Evolutionary conservation across 495 filamentous ascomycete genomes (phyloP).

Genomic region (Hypoxylon crocopeplum): DNA sequence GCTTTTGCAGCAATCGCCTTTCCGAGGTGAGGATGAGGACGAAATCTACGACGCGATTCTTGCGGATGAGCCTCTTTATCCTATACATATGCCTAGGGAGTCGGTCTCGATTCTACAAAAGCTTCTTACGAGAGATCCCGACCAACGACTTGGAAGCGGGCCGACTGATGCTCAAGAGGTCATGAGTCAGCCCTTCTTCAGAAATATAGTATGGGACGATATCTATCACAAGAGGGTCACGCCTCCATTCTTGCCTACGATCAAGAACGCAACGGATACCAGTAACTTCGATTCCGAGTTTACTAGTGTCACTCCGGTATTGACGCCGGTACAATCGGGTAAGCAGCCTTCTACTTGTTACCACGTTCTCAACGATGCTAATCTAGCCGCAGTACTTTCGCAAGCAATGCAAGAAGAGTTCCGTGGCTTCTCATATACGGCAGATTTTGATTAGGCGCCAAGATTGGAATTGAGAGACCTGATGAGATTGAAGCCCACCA

Average conservation of each 20-base stretch:
- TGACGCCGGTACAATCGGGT: slow-evolving; percentile 98
- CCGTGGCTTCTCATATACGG: slow-evolving; percentile 93
- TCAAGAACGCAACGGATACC: slow-evolving; percentile 91
- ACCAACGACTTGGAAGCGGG: slow-evolving; percentile 88
- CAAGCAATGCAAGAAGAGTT: slow-evolving; percentile 99
- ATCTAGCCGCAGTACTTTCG: slow-evolving; percentile 73
- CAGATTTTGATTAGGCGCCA: slow-evolving; percentile 54
- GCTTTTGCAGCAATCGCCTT: slow-evolving; percentile 97
- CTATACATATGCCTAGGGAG: slow-evolving; percentile 98
- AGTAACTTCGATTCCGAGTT: slow-evolving; percentile 99
- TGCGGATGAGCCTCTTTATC: slow-evolving; percentile 96
- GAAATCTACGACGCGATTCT: slow-evolving; percentile 99
- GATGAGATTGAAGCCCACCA: neutral
- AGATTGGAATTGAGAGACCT: neutral
- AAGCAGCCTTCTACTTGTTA: slow-evolving; percentile 37
- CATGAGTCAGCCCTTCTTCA: slow-evolving; percentile 98
- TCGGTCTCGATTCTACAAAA: slow-evolving; percentile 98
- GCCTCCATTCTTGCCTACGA: slow-evolving; percentile 87
- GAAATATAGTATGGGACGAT: slow-evolving; percentile 98
- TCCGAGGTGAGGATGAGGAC: slow-evolving; percentile 98
- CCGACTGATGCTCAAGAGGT: slow-evolving; percentile 98
- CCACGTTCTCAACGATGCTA: slow-evolving; percentile 29
- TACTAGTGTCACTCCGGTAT: slow-evolving; percentile 95
- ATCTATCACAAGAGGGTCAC: slow-evolving; percentile 92
- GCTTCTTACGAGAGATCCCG: slow-evolving; percentile 92